These are phyloP conservation scores for Persicaria tinctoria DNA, from an alignment of 148 eudicot species.

Conservation along the genomic window DNA sequence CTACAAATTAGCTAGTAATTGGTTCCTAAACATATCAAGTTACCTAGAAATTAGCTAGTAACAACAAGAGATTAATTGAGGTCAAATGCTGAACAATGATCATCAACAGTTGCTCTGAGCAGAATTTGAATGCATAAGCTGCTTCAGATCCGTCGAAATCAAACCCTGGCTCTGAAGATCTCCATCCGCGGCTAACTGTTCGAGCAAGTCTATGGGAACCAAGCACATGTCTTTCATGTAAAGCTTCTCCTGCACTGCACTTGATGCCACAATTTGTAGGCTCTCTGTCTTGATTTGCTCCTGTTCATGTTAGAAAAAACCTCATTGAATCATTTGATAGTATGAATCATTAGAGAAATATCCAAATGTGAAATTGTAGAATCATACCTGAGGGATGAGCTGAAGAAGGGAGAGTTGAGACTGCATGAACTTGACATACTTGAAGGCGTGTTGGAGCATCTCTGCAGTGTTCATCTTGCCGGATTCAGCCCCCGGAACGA, in stretches of 20 bases:
- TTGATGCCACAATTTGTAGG: constrained; percentile 34
- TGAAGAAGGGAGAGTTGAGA: constrained; percentile 59
- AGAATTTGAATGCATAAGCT: neutral
- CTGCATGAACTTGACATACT: constrained; percentile 59
- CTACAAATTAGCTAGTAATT: too few relatives aligned
- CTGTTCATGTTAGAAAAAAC: constrained; percentile 4
- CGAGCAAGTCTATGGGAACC: constrained; percentile 29
- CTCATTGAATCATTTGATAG: neutral
- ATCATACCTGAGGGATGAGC: constrained; percentile 21
- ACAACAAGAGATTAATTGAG: neutral
- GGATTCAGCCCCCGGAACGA: constrained; percentile 45
- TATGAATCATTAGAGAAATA: neutral
- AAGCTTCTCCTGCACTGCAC: constrained; percentile 58
- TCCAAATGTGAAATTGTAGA: neutral
- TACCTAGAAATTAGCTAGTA: neutral
- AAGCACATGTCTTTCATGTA: constrained; percentile 54
- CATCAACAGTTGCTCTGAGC: neutral
- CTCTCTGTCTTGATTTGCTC: constrained; percentile 20
- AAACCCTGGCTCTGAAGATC: neutral
- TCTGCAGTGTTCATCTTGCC: constrained; percentile 80
- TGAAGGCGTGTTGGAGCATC: constrained; percentile 62
- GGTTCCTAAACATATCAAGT: neutral
- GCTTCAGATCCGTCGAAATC: neutral
- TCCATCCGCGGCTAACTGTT: neutral
- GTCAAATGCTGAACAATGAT: neutral